Percentiles rank a stretch among this genome's conserved stretches.
These are phyloP conservation scores for Cryptosporidium ryanae DNA, from an alignment of 169 alveolate genomes.

Conservation along the genomic window DNA sequence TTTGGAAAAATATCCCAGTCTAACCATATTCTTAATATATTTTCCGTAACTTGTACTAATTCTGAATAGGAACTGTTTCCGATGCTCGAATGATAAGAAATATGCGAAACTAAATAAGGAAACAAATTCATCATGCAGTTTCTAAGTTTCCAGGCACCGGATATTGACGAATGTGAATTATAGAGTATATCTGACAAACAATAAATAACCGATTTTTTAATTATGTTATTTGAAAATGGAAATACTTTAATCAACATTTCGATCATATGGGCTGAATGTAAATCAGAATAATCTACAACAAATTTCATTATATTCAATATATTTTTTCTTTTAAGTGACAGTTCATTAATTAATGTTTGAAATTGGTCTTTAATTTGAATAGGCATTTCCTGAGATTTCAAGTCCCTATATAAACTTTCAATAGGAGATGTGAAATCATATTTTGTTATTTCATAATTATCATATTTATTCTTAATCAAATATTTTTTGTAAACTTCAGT, in stretches of 20 bases:
- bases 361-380: background rate
- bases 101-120: constrained; percentile 59
- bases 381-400: constrained; percentile 31
- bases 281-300: constrained; percentile 47
- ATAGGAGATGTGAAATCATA: constrained; percentile 33
- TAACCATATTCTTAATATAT: constrained; percentile 40
- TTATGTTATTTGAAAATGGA: constrained; percentile 18
- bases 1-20: constrained; percentile 51
- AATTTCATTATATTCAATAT: constrained; percentile 37
- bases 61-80: constrained; percentile 27
- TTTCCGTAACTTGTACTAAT: background rate
- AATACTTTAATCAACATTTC: constrained; percentile 24
- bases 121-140: constrained; percentile 28
- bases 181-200: constrained; percentile 58
- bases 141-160: constrained; percentile 66
- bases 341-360: background rate
- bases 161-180: constrained; percentile 49
- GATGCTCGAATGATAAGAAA: constrained; percentile 14
- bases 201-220: constrained; percentile 21
- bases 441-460: background rate
- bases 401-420: constrained; percentile 8
- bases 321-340: constrained; percentile 23
- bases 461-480: background rate
- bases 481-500: background rate
- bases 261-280: constrained; percentile 38